Evolutionary conservation across 73 alveolate species (phyloP).

Genomic region (Stentor coeruleus): DNA sequence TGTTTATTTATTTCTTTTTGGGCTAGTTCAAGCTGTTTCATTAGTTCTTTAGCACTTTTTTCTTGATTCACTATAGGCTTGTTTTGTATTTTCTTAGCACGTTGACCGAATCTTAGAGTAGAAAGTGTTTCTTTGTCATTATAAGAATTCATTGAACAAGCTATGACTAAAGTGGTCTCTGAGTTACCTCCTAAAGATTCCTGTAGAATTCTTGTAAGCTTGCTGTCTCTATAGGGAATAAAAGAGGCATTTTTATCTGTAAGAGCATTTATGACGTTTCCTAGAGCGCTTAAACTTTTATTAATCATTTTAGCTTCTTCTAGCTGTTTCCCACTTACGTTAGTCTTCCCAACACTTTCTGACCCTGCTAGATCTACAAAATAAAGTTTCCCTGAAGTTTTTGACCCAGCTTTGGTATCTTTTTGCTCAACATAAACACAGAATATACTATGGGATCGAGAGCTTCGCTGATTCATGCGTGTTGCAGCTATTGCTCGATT

Average conservation of each 20-base stretch:
- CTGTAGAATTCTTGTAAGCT: constrained; percentile 87
- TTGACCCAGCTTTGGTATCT: constrained; percentile 58
- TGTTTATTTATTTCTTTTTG: constrained; percentile 41
- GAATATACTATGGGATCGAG: constrained; percentile 78
- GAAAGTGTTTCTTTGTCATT: constrained; percentile 87
- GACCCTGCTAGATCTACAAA: constrained; percentile 95
- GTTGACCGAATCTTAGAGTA: constrained; percentile 86
- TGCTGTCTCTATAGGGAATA: constrained; percentile 89
- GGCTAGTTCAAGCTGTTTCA: constrained; percentile 42
- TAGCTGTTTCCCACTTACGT: constrained; percentile 72
- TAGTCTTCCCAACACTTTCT: constrained; percentile 88
- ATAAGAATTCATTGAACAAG: constrained; percentile 84
- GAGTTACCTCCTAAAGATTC: constrained; percentile 97
- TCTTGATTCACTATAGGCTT: constrained; percentile 48
- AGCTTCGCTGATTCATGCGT: constrained; percentile 78
- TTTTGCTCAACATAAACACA: constrained; percentile 66
- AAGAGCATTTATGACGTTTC: constrained; percentile 87
- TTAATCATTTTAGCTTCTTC: constrained; percentile 78
- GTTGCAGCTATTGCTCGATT: constrained; percentile 71
- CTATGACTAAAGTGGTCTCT: constrained; percentile 89
- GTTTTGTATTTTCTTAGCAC: constrained; percentile 90
- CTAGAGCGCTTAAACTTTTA: constrained; percentile 77
- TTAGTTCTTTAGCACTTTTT: constrained; percentile 30
- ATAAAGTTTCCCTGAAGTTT: constrained; percentile 67
- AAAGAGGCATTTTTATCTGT: constrained; percentile 84